A percentile compares a stretch with the other conserved stretches of the same genome.
Evolutionary conservation across 345 rosid genomes (phyloP).

Genomic region (Euclidium syriacum): DNA sequence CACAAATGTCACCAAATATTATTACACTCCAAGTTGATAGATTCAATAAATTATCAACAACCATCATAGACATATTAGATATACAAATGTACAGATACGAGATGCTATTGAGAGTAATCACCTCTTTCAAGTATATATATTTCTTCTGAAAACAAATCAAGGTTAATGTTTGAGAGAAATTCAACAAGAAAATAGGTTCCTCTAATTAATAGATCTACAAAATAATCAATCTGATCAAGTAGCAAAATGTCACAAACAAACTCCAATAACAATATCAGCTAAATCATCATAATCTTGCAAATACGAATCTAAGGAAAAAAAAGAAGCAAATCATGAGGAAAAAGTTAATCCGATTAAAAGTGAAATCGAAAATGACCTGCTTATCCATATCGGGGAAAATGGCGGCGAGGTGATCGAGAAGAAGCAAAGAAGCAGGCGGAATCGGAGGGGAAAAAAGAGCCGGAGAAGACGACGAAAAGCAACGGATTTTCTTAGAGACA

Average conservation of each 20-base stretch:
- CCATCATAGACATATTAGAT: neutral
- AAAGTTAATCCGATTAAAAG: neutral
- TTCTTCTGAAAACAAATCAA: no score
- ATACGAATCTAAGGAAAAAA: neutral
- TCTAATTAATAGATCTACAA: neutral
- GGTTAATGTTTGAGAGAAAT: no score
- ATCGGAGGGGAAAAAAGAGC: slow-evolving; percentile 30
- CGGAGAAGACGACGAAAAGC: slow-evolving; percentile 62
- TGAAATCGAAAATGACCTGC: slow-evolving; percentile 35
- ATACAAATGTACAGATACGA: no score
- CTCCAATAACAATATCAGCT: no score
- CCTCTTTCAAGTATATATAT: no score
- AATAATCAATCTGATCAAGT: no score
- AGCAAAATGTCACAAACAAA: no score
- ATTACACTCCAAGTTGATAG: neutral
- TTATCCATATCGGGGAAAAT: slow-evolving; percentile 82
- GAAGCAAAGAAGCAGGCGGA: slow-evolving; percentile 27
- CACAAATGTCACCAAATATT: neutral
- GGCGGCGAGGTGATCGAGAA: slow-evolving; percentile 47
- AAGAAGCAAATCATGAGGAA: neutral
- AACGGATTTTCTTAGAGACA: slow-evolving; percentile 61
- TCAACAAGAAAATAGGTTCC: no score
- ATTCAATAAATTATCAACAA: neutral
- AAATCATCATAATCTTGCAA: neutral
- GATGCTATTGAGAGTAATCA: no score